These are phyloP conservation scores for Marasmius oreades DNA, from an alignment of 1,284 basidiomycete genomes.

Conservation along the genomic window DNA sequence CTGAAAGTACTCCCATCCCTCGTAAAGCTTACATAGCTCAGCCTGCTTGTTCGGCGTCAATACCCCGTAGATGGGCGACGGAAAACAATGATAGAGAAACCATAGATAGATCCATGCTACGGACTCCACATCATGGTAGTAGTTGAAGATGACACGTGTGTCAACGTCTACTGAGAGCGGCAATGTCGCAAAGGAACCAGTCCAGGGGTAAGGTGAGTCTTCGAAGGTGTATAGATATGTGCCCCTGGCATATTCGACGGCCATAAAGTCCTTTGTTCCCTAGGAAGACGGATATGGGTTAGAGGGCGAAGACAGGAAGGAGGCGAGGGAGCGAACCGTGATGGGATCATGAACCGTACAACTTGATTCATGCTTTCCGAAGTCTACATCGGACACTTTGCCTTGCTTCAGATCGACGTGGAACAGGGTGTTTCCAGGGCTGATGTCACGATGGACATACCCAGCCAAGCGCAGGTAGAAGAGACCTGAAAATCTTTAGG, in stretches of 20 bases:
- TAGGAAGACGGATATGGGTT: neutral
- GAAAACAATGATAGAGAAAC: neutral
- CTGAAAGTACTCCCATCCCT: neutral
- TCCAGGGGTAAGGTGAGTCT: no score
- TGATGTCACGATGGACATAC: constrained; percentile 1
- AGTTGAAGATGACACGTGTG: neutral
- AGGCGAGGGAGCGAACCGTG: neutral
- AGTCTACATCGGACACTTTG: neutral
- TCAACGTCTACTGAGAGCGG: no score
- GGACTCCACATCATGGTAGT: neutral
- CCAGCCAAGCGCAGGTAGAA: no score
- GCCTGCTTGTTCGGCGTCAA: neutral
- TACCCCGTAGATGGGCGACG: neutral
- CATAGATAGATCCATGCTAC: neutral
- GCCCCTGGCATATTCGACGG: neutral
- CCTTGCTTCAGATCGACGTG: neutral
- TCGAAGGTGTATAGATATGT: neutral
- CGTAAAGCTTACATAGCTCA: no score
- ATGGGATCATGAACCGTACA: neutral
- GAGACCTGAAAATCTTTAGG: neutral
- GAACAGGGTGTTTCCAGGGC: neutral
- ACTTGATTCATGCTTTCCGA: neutral
- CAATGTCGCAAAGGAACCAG: no score
- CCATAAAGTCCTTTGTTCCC: no score
- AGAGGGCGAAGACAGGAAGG: neutral